These are phyloP conservation scores for Lagerstroemia speciosa DNA, from an alignment of 345 rosid species.

Conservation along the genomic window DNA sequence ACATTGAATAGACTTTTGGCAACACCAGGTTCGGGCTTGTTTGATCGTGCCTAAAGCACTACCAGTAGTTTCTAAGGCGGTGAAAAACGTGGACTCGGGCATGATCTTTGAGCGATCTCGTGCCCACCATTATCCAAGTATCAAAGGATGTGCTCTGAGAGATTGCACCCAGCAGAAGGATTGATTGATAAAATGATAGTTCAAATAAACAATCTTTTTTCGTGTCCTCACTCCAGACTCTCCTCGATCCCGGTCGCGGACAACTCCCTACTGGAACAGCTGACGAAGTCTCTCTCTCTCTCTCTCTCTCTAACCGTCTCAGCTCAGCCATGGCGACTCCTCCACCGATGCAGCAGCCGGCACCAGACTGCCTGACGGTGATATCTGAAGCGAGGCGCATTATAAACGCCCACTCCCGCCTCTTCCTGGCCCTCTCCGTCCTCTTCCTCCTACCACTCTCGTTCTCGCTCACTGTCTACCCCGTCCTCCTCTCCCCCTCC, in stretches of 20 bases:
- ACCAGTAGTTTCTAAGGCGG: not conserved
- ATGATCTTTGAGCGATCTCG: not conserved
- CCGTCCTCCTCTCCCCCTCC: slow-evolving; percentile 36
- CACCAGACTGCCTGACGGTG: slow-evolving; percentile 26
- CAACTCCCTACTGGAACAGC: no score
- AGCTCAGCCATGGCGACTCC: not conserved
- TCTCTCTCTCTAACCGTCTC: no score
- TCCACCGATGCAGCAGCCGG: slow-evolving; percentile 9
- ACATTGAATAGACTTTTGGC: not conserved
- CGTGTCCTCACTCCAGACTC: no score
- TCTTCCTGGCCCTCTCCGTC: slow-evolving; percentile 81
- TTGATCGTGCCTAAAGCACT: not conserved
- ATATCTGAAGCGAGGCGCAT: slow-evolving; percentile 53
- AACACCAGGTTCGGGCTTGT: not conserved
- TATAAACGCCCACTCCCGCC: slow-evolving; percentile 71
- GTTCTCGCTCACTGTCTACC: slow-evolving; percentile 46
- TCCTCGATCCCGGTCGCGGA: no score
- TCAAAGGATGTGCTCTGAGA: not conserved
- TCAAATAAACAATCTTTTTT: no score
- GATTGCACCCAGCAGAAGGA: not conserved
- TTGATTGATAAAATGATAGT: not conserved
- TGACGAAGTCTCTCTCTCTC: no score
- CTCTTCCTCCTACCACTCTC: slow-evolving; percentile 66
- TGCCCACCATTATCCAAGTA: not conserved
- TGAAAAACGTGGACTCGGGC: no score